Evolutionary conservation across 1,284 basidiomycete species (phyloP).

Genomic region (Dichomitus squalens): DNA sequence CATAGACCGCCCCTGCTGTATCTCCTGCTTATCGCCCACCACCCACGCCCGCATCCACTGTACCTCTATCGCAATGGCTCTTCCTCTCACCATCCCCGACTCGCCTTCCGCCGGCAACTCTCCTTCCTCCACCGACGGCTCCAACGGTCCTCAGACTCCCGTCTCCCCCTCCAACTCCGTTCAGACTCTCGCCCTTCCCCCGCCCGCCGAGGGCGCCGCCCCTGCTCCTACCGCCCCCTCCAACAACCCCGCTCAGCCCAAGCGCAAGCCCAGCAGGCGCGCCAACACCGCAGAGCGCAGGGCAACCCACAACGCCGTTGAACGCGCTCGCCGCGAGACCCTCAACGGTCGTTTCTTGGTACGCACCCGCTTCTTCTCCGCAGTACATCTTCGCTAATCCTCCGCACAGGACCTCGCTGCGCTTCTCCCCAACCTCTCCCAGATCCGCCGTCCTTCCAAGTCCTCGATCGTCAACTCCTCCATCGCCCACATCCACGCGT

Average conservation of each 20-base stretch:
- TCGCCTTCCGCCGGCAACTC: constrained; percentile 45
- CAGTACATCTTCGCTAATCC: background rate
- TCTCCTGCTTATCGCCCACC: constrained; percentile 24
- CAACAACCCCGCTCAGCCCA: constrained; percentile 37
- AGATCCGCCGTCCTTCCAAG: constrained; percentile 91
- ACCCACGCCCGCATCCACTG: too few species aligned
- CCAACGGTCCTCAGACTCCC: constrained; percentile 52
- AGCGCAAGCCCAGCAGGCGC: constrained; percentile 78
- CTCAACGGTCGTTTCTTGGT: constrained; percentile 89
- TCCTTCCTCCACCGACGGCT: constrained; percentile 47
- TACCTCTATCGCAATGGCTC: constrained; percentile 44
- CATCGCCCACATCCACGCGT: constrained; percentile 82
- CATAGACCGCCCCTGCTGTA: constrained; percentile 33
- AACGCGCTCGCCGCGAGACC: constrained; percentile 88
- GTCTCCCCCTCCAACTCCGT: constrained; percentile 44
- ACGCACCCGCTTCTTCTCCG: constrained; percentile 12
- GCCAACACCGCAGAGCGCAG: constrained; percentile 94
- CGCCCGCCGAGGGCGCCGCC: constrained; percentile 33
- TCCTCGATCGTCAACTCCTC: constrained; percentile 93
- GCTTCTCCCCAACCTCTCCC: constrained; percentile 85
- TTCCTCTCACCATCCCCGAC: constrained; percentile 53
- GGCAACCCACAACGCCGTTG: constrained; percentile 94
- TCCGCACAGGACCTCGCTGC: constrained; percentile 78
- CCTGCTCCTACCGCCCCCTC: constrained; percentile 28
- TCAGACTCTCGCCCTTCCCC: constrained; percentile 40